phyloP scores from a whole-genome alignment of 2,329 filamentous ascomycete species.

The Arthrobotrys megalospora region DNA sequence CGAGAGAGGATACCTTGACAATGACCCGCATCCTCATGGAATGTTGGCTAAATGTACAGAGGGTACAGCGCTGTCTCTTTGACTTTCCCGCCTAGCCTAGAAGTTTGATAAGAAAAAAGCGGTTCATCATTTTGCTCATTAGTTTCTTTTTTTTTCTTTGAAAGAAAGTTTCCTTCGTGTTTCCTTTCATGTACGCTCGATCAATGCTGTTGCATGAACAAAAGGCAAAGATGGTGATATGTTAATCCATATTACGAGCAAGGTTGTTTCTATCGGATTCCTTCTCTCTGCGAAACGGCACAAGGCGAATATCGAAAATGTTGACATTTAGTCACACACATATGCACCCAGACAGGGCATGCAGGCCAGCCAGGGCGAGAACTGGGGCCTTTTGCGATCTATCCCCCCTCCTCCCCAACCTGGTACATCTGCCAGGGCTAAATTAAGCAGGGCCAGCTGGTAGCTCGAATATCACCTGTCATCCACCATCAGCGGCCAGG shows the following conservation, averaged over 20 bases:
- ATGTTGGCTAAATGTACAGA: slow-evolving; percentile 60
- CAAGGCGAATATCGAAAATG: slow-evolving; percentile 24
- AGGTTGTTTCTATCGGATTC: slow-evolving; percentile 46
- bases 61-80: slow-evolving; percentile 19
- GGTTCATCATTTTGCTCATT: slow-evolving; percentile 39
- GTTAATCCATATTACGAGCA: slow-evolving; percentile 32
- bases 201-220: slow-evolving; percentile 39
- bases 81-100: slow-evolving; percentile 16
- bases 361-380: slow-evolving; percentile 24
- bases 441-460: slow-evolving; percentile 35
- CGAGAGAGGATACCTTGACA: slow-evolving; percentile 59
- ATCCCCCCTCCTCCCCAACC: slow-evolving; percentile 17
- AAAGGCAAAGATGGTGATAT: slow-evolving; percentile 43
- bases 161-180: slow-evolving; percentile 18
- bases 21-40: slow-evolving; percentile 61
- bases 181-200: slow-evolving; percentile 23
- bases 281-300: slow-evolving; percentile 26
- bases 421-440: slow-evolving; percentile 11
- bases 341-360: slow-evolving; percentile 29
- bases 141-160: slow-evolving; percentile 8
- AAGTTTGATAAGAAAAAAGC: slow-evolving; percentile 32
- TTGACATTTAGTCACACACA: slow-evolving; percentile 41
- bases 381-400: slow-evolving; percentile 28
- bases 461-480: slow-evolving; percentile 49
- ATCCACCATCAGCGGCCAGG: slow-evolving; percentile 20